Base-by-base conservation (phyloP, 2,329 filamentous ascomycete species). In the Shiraia bambusicola region DNA sequence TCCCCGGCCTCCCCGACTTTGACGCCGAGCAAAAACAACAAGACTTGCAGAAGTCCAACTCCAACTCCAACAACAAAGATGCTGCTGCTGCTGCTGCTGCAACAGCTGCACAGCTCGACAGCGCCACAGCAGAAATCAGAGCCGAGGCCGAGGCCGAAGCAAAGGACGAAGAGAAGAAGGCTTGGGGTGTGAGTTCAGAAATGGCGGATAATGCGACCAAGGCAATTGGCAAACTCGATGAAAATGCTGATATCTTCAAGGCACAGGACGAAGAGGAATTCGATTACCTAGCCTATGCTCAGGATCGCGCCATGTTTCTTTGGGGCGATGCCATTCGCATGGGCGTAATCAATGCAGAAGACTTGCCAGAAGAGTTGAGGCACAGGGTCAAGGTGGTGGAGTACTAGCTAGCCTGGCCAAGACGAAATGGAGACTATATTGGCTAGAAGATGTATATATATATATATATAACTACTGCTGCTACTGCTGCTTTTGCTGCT, bases 281-380 rank as follows among this genome's bases (percentile, higher is more conserved):
- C 63, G 91, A 98, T 69, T 98, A 97, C 66, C 76, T 98, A 16
- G 82, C 80, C 9, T 98, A 97, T 70, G 84, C 93, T 6, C 88
- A 95, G 69, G 88, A 96, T 52, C 79, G 93, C 11, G 91, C 89
- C 0, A 76, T 93, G 72, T 93, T 96, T 70, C 93, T 98, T 72
- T 94, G 92, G 87, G 91, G 90, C 1, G 93, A 98, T 71, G 83
- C 89, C 37, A 73, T 97, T 41, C 73, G 78, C 40, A 69, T 95
- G 69, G 90, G 90, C 0, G 70, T 98, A 28, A 76, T 93, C 28
- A 82, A 79, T 63, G 68, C 76, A 47, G 85, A 91, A 54, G 89
- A 96, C 16, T 70, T 98, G 52, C 89, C 90, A 0, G 76, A 79
- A 52, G 75, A 76, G n/a, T 60, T 95, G 59, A 72, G 77, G 52